A percentile compares a stretch with the other conserved stretches of the same genome.
Conservation (phyloP, 345 rosid species). For the Eucalyptus paniculata region DNA sequence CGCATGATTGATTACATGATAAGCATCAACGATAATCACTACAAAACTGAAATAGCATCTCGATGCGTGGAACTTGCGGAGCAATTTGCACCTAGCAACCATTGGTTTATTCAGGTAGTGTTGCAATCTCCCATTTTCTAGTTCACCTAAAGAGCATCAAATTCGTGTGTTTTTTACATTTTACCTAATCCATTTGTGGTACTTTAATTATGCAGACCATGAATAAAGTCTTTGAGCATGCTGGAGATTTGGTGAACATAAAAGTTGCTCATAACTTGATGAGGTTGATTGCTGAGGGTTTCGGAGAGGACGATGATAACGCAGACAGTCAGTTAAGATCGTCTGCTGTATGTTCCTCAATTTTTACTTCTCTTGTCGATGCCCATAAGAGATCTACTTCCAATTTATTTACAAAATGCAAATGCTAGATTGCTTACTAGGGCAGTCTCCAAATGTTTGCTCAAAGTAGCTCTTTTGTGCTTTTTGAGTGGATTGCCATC, state of each 20-base stretch:
- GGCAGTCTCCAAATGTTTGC: not conserved
- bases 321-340: slow-evolving; percentile 86
- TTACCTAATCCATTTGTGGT: not conserved
- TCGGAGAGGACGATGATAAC: slow-evolving; percentile 83
- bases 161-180: not conserved
- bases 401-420: not conserved
- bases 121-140: not conserved
- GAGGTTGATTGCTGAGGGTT: slow-evolving; percentile 96
- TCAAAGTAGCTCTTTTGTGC: not conserved
- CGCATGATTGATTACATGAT: slow-evolving; percentile 99
- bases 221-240: slow-evolving; percentile 98
- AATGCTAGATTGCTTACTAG: not conserved
- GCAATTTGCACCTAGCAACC: slow-evolving; percentile 98
- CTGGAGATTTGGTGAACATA: slow-evolving; percentile 86
- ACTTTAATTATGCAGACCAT: slow-evolving; percentile 32
- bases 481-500: not conserved
- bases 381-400: not conserved
- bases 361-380: not conserved
- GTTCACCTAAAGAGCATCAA: not conserved
- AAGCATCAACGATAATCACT: slow-evolving; percentile 85
- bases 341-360: slow-evolving; percentile 69
- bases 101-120: slow-evolving; percentile 94
- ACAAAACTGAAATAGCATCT: slow-evolving; percentile 96
- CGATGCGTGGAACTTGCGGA: slow-evolving; percentile 93
- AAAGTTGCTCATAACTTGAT: slow-evolving; percentile 96